Evolutionary conservation across 306 rosid genomes (phyloP).

Genomic region (Prosopis cineraria): DNA sequence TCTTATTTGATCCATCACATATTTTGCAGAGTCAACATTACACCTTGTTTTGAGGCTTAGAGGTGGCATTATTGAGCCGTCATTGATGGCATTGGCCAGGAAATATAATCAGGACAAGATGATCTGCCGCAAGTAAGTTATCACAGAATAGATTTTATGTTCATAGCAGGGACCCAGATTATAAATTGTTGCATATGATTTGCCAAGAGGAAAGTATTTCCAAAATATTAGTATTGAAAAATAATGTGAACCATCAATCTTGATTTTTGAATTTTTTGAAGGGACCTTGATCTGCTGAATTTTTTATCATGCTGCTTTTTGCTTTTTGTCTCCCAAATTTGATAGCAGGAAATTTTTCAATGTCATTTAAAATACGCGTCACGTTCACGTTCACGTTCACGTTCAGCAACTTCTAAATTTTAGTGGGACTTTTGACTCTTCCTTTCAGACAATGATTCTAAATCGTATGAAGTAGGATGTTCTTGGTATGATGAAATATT

Average conservation of each 20-base stretch:
- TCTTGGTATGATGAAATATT: neutral
- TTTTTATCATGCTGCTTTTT: neutral
- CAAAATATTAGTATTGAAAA: neutral
- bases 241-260: neutral
- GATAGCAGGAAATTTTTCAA: neutral
- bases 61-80: constrained; percentile 98
- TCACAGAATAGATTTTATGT: neutral
- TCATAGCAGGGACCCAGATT: neutral
- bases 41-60: constrained; percentile 99
- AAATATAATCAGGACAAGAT: constrained; percentile 93
- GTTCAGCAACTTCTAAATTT: neutral
- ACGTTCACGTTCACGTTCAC: no score
- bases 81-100: constrained; percentile 97
- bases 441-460: neutral
- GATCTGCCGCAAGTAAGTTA: constrained; percentile 95
- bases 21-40: constrained; percentile 79
- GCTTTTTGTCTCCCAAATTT: neutral
- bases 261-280: neutral
- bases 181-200: neutral
- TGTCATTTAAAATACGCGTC: neutral
- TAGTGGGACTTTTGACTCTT: neutral
- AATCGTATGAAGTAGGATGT: neutral
- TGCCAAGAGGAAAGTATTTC: neutral
- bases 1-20: constrained; percentile 6
- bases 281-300: neutral